Conservation (phyloP, 2,329 filamentous ascomycete species). For the Phialophora tarda region DNA sequence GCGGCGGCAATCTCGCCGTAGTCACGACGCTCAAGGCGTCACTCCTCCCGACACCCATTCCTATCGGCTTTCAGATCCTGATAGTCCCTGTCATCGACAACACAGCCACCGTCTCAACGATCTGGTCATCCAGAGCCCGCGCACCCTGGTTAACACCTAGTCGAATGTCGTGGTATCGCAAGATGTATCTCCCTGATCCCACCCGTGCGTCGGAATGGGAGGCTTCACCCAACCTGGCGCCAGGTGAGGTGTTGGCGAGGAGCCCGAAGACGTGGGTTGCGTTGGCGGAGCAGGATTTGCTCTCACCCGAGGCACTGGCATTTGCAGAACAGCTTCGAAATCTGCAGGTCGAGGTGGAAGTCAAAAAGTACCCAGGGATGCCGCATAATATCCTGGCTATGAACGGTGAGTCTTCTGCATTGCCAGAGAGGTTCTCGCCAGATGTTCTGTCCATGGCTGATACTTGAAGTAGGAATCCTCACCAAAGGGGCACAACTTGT, state of each 20-base stretch:
- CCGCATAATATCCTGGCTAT: conserved; percentile 64
- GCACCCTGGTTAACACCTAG: conserved; percentile 58
- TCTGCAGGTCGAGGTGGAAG: conserved; percentile 55
- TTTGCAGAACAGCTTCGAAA: conserved; percentile 56
- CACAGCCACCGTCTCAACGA: conserved; percentile 49
- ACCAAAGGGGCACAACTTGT: background rate
- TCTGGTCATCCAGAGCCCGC: conserved; percentile 51
- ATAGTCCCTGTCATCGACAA: conserved; percentile 59
- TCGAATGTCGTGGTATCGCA: conserved; percentile 64
- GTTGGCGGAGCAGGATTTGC: conserved; percentile 61
- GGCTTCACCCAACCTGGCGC: conserved; percentile 61
- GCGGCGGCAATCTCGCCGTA: conserved; percentile 51
- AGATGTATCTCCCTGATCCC: conserved; percentile 59
- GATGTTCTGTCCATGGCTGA: background rate
- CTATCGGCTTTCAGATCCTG: conserved; percentile 11
- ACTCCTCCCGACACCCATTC: conserved; percentile 50
- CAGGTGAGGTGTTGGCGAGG: conserved; percentile 53
- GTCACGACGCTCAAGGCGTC: conserved; percentile 11
- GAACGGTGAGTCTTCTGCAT: conserved; percentile 47
- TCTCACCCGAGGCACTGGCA: conserved; percentile 59
- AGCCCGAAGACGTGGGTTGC: conserved; percentile 59
- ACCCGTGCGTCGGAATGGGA: conserved; percentile 56
- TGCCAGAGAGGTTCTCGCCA: background rate
- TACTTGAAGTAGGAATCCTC: background rate
- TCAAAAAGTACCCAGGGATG: conserved; percentile 60